Evolutionary conservation across 116 monocot genomes (phyloP), one percentile per base, ranked within the genome.

Genomic region (Zostera marina): DNA sequence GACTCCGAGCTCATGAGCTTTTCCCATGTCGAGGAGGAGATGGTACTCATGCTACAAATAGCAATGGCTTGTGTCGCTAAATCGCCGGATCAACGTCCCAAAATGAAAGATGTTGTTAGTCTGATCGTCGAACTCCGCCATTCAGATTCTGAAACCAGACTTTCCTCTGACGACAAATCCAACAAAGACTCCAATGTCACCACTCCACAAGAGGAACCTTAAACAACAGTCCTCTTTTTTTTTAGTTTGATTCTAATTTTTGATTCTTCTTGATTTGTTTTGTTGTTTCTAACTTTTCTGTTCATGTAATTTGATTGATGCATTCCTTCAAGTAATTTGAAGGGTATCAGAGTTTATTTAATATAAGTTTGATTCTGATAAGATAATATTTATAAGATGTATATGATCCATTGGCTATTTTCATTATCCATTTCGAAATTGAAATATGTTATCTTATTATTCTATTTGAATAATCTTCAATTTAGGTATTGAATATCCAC

Each of bases 41-140:
- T 70, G 63, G 57, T 64, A 11, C 45, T 56, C 16, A 63, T 70
- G 57, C 63, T 70, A 21, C 70, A 64, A 47, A 70, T 70, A 44
- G 70, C 70, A 19, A 63, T 58, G 56, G 24, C 63, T 13, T 70
- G 70, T 41, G 41, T 63, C 21, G 25, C 63, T 17, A 57, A 41
- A 20, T 46, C 41, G 14, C 63, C 70, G 0, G 63, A 63, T 7
- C 9, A 49, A 0, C 2, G 49, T 2, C 49, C 49, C 19, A 19
- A 49, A 20, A 49, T 49, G 49, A 8, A 49, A 17, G 11, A 49
- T 17, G 49, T 49, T 49, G 49, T 1, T 15, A 49, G 49, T 9
- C 16, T 49, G 49, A 49, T 49, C 9, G 49, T 9, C 7, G 49
- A 49, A 2, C 20, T 49, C 49, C 7, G 1, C 19, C 15, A 49